Evolutionary conservation across 129 eudicot genomes (phyloP).

Genomic region (Ambrosia trifida): DNA sequence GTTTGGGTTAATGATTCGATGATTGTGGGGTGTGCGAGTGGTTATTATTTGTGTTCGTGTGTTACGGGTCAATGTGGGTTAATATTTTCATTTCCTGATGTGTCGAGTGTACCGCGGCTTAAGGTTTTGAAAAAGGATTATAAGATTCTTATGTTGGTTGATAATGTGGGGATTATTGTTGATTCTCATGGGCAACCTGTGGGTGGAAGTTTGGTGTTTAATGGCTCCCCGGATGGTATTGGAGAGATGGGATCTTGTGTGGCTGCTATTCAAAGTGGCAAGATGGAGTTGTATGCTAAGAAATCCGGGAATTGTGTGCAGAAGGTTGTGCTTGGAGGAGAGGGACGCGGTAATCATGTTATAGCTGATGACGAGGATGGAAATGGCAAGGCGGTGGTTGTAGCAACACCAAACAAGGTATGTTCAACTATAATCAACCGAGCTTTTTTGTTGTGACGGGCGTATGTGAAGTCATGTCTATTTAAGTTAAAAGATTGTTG

Average conservation of each 20-base stretch:
- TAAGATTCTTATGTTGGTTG: conserved; percentile 80
- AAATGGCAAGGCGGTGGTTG: conserved; percentile 58
- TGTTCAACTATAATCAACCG: background rate
- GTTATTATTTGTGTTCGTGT: conserved; percentile 74
- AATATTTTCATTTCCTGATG: conserved; percentile 77
- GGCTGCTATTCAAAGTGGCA: conserved; percentile 47
- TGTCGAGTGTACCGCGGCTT: conserved; percentile 44
- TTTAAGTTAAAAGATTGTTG: conserved; percentile 9
- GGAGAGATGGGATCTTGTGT: conserved; percentile 66
- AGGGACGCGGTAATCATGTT: conserved; percentile 41
- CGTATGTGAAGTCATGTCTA: background rate
- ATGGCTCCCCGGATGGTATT: conserved; percentile 57
- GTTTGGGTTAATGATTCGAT: conserved; percentile 86
- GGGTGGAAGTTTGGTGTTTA: conserved; percentile 89
- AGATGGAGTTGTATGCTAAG: conserved; percentile 75
- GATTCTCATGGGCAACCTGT: conserved; percentile 84
- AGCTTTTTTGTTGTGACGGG: background rate
- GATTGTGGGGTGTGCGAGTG: conserved; percentile 62
- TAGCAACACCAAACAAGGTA: conserved; percentile 70
- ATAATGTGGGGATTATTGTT: conserved; percentile 78
- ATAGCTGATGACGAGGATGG: conserved; percentile 65
- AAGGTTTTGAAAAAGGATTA: conserved; percentile 61
- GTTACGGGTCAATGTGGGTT: conserved; percentile 59
- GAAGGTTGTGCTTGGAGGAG: conserved; percentile 46
- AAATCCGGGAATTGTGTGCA: conserved; percentile 67